These are phyloP conservation scores for Cystobasidium pallidum DNA, from an alignment of 1,284 basidiomycete species.

Conservation along the genomic window DNA sequence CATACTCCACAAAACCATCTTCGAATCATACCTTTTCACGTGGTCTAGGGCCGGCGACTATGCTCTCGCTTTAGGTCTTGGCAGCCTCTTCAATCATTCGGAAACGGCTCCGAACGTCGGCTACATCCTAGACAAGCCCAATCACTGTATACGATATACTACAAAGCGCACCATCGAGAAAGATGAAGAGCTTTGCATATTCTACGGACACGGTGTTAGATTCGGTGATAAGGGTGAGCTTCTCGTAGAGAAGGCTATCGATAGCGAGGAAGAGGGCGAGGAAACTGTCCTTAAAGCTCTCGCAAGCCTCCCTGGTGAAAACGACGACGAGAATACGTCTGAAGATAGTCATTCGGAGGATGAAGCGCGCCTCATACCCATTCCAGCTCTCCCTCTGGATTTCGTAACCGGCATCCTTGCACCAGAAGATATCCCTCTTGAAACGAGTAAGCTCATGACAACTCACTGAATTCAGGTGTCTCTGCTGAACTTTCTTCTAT, in stretches of 20 bases:
- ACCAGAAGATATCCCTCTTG: slow-evolving; percentile 55
- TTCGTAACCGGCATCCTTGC: slow-evolving; percentile 56
- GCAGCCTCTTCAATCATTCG: slow-evolving; percentile 80
- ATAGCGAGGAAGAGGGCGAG: slow-evolving; percentile 16
- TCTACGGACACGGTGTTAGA: slow-evolving; percentile 64
- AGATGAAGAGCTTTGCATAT: slow-evolving; percentile 78
- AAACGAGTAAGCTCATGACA: slow-evolving; percentile 37
- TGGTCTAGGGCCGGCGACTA: slow-evolving; percentile 74
- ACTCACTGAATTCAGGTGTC: slow-evolving; percentile 82
- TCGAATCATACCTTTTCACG: slow-evolving; percentile 83
- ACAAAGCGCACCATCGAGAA: slow-evolving; percentile 63
- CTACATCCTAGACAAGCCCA: slow-evolving; percentile 61
- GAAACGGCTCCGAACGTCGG: slow-evolving; percentile 68
- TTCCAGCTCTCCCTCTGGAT: slow-evolving; percentile 52
- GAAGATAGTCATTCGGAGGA: slow-evolving; percentile 52
- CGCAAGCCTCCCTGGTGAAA: slow-evolving; percentile 13
- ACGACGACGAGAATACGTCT: slow-evolving; percentile 44
- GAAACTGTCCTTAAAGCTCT: slow-evolving; percentile 43
- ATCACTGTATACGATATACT: slow-evolving; percentile 69
- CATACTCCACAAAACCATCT: slow-evolving; percentile 63
- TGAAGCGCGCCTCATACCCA: slow-evolving; percentile 62
- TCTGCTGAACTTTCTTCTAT: slow-evolving; percentile 45
- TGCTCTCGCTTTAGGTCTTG: slow-evolving; percentile 83
- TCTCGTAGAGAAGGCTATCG: slow-evolving; percentile 2
- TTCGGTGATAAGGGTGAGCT: slow-evolving; percentile 38